These are phyloP conservation scores for Trichoderma cornu-damae DNA, from an alignment of 2,329 filamentous ascomycete genomes.

Conservation along the genomic window DNA sequence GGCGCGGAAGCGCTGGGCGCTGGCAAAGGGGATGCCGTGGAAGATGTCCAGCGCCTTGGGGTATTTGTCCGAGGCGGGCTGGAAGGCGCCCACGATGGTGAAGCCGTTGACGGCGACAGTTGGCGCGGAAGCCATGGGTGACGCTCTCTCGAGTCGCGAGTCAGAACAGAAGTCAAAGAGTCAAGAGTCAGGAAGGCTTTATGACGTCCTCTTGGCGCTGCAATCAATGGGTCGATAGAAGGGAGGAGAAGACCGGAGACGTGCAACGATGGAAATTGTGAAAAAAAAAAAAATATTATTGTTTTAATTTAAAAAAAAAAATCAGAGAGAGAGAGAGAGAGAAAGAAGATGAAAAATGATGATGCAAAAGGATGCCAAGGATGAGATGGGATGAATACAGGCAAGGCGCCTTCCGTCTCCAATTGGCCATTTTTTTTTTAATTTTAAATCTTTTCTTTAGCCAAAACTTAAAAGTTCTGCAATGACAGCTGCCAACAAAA, in stretches of 20 bases:
- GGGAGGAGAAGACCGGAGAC: neutral
- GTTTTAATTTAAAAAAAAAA: too few relatives aligned
- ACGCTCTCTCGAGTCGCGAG: neutral
- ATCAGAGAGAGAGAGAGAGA: too few relatives aligned
- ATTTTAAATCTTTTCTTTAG: neutral
- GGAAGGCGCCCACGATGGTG: conserved; percentile 24
- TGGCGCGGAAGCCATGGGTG: neutral
- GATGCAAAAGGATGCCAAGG: too few relatives aligned
- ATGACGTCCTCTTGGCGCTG: neutral
- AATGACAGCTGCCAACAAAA: too few relatives aligned
- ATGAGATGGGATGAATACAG: neutral
- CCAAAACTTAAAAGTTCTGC: neutral
- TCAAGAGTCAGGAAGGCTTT: too few relatives aligned
- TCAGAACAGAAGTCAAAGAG: neutral
- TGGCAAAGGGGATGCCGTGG: conserved; percentile 47
- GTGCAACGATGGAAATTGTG: too few relatives aligned
- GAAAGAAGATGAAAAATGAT: neutral
- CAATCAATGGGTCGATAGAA: too few relatives aligned
- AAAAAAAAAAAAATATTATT: too few relatives aligned
- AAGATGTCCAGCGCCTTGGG: conserved; percentile 44
- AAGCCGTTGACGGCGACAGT: conserved; percentile 24
- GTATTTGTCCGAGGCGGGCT: conserved; percentile 25
- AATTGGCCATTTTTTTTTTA: too few relatives aligned
- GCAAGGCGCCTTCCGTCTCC: too few relatives aligned
- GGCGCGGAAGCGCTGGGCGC: conserved; percentile 43